These are phyloP conservation scores for Citrus sp. DNA, from an alignment of 345 rosid species.

Conservation along the genomic window DNA sequence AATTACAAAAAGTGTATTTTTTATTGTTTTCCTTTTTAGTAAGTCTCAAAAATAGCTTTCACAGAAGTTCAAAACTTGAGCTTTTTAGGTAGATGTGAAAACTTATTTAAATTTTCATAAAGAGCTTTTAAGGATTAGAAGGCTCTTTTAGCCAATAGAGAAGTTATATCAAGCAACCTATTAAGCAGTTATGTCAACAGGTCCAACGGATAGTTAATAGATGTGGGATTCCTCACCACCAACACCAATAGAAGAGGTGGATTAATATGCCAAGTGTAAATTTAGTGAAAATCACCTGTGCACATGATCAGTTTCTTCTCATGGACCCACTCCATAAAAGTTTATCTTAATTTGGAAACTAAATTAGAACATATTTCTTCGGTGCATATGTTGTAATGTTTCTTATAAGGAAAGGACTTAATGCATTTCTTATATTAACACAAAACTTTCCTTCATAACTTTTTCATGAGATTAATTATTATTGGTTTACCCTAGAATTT, in stretches of 20 bases:
- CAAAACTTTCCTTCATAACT: neutral
- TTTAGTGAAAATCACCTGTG: neutral
- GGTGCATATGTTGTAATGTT: neutral
- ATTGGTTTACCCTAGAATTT: neutral
- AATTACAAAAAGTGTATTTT: too few relatives aligned
- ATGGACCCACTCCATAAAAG: neutral
- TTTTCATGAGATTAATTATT: neutral
- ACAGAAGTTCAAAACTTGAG: too few relatives aligned
- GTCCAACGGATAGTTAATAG: neutral
- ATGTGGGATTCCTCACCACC: neutral
- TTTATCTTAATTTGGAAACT: neutral
- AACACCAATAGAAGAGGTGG: neutral
- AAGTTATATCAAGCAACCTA: neutral
- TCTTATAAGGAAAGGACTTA: neutral
- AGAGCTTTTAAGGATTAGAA: too few relatives aligned
- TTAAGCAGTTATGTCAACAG: neutral
- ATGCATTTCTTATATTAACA: neutral
- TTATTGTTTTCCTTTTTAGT: too few relatives aligned
- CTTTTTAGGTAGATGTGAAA: too few relatives aligned
- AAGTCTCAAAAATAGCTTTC: too few relatives aligned
- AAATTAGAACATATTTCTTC: neutral
- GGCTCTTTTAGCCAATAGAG: neutral
- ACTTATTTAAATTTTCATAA: too few relatives aligned
- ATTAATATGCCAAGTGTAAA: neutral
- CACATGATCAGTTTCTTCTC: neutral